Conservation (phyloP, 257 asterid species). For the Apocynum venetum region DNA sequence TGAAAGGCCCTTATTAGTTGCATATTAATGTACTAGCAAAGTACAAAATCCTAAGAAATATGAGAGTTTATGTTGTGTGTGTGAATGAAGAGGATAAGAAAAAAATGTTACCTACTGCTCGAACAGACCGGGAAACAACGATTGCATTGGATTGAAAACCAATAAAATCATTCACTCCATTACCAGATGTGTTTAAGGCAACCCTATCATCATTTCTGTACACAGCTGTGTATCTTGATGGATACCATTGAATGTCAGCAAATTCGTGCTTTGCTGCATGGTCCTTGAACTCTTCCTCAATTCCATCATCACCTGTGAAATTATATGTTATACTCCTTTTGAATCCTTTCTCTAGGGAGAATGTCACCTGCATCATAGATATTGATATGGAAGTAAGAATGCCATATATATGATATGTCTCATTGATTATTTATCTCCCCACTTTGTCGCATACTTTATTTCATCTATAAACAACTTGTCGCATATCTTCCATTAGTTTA, state of each 20-base stretch:
- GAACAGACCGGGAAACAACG: slow-evolving; percentile 38
- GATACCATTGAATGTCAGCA: slow-evolving; percentile 90
- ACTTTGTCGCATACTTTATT: no score
- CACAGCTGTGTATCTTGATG: slow-evolving; percentile 65
- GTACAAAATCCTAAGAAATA: no score
- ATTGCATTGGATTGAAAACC: slow-evolving; percentile 74
- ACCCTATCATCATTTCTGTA: slow-evolving; percentile 67
- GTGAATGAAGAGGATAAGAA: no score
- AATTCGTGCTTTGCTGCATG: slow-evolving; percentile 67
- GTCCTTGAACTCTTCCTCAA: slow-evolving; percentile 51
- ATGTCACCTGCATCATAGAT: slow-evolving; percentile 41
- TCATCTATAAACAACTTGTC: no score
- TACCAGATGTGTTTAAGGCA: slow-evolving; percentile 47
- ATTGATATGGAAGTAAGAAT: neutral
- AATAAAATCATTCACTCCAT: slow-evolving; percentile 68
- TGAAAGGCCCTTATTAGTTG: no score
- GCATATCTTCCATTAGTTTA: no score
- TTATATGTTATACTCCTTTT: slow-evolving; percentile 62
- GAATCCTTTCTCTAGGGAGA: slow-evolving; percentile 59
- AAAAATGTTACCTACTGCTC: slow-evolving; percentile 51
- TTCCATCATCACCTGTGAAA: slow-evolving; percentile 47
- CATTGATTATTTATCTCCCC: no score
- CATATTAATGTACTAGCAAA: no score
- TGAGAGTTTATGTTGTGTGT: no score
- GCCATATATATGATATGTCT: no score